These are phyloP conservation scores for Stygiomarasmius scandens DNA, from an alignment of 1,284 basidiomycete genomes.

Conservation along the genomic window DNA sequence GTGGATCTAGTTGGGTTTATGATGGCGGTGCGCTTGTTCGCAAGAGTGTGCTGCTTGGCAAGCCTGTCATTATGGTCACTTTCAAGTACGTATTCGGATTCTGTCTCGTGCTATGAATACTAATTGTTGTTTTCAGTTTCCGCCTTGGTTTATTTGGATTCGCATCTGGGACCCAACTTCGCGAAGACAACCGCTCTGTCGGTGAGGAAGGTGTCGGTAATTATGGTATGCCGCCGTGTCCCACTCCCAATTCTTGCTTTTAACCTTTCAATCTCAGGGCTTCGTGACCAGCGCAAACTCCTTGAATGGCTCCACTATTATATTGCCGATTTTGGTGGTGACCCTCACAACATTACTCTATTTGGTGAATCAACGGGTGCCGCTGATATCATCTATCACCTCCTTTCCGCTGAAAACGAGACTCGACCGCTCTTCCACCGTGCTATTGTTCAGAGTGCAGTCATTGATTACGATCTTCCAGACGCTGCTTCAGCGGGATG, in stretches of 20 bases:
- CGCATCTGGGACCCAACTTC: slow-evolving; percentile 62
- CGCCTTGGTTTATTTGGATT: slow-evolving; percentile 77
- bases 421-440: slow-evolving; percentile 61
- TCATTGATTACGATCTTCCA: slow-evolving; percentile 62
- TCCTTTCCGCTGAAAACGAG: slow-evolving; percentile 67
- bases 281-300: slow-evolving; percentile 70
- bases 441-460: slow-evolving; percentile 67
- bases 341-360: slow-evolving; percentile 69
- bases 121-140: slow-evolving; percentile 48
- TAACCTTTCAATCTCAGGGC: slow-evolving; percentile 39
- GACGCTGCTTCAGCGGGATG: slow-evolving; percentile 63
- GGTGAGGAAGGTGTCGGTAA: slow-evolving; percentile 76
- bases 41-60: slow-evolving; percentile 60
- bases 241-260: neutral
- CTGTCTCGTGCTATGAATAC: slow-evolving; percentile 17
- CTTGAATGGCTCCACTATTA: slow-evolving; percentile 71
- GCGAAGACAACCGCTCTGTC: slow-evolving; percentile 62
- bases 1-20: slow-evolving; percentile 74
- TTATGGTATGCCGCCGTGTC: slow-evolving; percentile 58
- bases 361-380: slow-evolving; percentile 74
- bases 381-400: slow-evolving; percentile 70
- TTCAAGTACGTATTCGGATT: slow-evolving; percentile 59
- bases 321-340: slow-evolving; percentile 72
- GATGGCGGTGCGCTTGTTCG: slow-evolving; percentile 71
- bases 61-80: slow-evolving; percentile 71